Conservation (phyloP, 1,139 yeast genomes). For the Nakaseomyces bracarensis region DNA sequence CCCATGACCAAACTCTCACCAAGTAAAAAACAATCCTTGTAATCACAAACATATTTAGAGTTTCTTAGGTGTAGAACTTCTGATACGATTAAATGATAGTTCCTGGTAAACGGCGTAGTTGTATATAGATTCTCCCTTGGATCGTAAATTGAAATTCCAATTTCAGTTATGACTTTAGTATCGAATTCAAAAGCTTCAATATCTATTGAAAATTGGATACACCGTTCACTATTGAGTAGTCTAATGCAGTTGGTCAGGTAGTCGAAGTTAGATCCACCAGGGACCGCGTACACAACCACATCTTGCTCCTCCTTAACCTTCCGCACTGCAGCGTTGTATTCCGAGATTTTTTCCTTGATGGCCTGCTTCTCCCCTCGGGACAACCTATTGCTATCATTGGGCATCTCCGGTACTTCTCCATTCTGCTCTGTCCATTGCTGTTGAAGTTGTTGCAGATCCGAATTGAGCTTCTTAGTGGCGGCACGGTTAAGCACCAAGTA, state of each 20-base stretch:
- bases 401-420: slow-evolving; percentile 7
- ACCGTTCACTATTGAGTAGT: slow-evolving; percentile 25
- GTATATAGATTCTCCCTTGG: slow-evolving; percentile 37
- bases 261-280: slow-evolving; percentile 21
- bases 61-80: slow-evolving; percentile 45
- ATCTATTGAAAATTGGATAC: slow-evolving; percentile 48
- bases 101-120: slow-evolving; percentile 30
- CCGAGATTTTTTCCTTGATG: slow-evolving; percentile 1
- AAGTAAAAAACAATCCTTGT: slow-evolving; percentile 47
- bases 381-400: slow-evolving; percentile 3
- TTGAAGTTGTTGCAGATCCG: not conserved
- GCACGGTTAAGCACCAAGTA: not conserved
- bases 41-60: slow-evolving; percentile 56
- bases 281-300: slow-evolving; percentile 21
- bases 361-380: not conserved
- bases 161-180: slow-evolving; percentile 46
- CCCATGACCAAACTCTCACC: slow-evolving; percentile 45
- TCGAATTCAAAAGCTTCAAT: slow-evolving; percentile 57
- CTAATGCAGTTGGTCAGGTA: slow-evolving; percentile 23
- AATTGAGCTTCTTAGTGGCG: slow-evolving; percentile 1
- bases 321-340: slow-evolving; percentile 7
- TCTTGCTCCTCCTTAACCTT: slow-evolving; percentile 15
- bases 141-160: slow-evolving; percentile 61
- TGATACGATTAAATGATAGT: slow-evolving; percentile 48
- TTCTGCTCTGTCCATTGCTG: slow-evolving; percentile 1